These are phyloP conservation scores for Colletotrichum endophyticum DNA, from an alignment of 2,329 filamentous ascomycete genomes.

Conservation along the genomic window DNA sequence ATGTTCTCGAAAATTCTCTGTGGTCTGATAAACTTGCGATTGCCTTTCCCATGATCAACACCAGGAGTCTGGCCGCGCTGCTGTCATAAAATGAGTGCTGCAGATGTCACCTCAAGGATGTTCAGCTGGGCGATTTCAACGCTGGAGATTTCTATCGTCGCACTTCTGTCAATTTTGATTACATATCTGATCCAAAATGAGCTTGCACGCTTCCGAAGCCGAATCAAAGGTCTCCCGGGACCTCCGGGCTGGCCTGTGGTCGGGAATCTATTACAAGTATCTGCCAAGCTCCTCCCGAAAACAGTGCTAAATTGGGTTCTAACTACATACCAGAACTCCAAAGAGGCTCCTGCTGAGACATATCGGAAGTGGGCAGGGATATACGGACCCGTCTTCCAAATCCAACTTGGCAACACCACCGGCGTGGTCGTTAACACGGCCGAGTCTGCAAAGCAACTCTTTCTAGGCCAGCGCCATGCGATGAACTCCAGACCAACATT, in stretches of 20 bases:
- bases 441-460: conserved; percentile 66
- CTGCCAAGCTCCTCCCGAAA: neutral
- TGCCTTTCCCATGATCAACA: neutral
- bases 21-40: neutral
- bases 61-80: neutral
- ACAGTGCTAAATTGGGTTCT: neutral
- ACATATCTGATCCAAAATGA: conserved; percentile 3
- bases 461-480: conserved; percentile 70
- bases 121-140: neutral
- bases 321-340: neutral
- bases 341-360: conserved; percentile 22
- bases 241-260: conserved; percentile 17
- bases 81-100: neutral
- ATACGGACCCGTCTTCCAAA: conserved; percentile 36
- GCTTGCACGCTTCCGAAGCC: neutral
- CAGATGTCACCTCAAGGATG: neutral
- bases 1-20: neutral
- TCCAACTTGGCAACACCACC: conserved; percentile 49
- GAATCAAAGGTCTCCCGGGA: conserved; percentile 14
- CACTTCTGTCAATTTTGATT: neutral
- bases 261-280: conserved; percentile 12
- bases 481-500: conserved; percentile 69
- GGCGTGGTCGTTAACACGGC: conserved; percentile 72
- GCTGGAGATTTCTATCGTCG: neutral
- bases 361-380: conserved; percentile 30